phyloP scores from a whole-genome alignment of 345 rosid genomes.

The Eucalyptus shirleyi region DNA sequence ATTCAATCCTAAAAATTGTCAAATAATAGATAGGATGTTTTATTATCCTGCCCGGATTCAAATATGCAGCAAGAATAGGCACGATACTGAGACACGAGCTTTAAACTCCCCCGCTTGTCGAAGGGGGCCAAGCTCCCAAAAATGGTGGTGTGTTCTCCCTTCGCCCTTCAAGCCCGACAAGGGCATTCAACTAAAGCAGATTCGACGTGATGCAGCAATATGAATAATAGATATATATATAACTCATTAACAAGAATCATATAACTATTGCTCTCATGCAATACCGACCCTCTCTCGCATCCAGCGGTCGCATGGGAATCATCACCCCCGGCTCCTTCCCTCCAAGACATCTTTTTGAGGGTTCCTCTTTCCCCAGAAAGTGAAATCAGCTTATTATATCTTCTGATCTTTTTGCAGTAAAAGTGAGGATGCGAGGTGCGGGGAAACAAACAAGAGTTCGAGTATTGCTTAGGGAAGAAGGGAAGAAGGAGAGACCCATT shows the following conservation, averaged over 20 bases:
- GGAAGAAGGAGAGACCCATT: not conserved
- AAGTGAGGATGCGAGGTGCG: not conserved
- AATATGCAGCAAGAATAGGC: not conserved
- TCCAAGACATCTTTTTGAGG: not conserved
- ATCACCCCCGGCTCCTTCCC: not conserved
- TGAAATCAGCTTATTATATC: not conserved
- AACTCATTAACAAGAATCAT: not conserved
- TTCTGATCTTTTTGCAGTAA: rapidly evolving
- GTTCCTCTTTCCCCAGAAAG: not conserved
- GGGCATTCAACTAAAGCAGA: not conserved
- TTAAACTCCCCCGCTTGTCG: not conserved
- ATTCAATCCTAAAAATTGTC: rapidly evolving
- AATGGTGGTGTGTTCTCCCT: not conserved
- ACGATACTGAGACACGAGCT: not conserved
- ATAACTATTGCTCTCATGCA: not conserved
- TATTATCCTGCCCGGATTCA: no score
- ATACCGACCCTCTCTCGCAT: not conserved
- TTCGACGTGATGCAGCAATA: not conserved
- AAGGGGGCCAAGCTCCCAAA: not conserved
- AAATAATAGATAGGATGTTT: no score
- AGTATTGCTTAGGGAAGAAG: not conserved
- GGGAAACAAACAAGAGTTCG: not conserved
- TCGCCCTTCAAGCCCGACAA: not conserved
- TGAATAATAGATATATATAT: not conserved
- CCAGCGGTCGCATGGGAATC: not conserved